phyloP scores from a whole-genome alignment of 2,329 filamentous ascomycete species.

The Penicillium sp. region DNA sequence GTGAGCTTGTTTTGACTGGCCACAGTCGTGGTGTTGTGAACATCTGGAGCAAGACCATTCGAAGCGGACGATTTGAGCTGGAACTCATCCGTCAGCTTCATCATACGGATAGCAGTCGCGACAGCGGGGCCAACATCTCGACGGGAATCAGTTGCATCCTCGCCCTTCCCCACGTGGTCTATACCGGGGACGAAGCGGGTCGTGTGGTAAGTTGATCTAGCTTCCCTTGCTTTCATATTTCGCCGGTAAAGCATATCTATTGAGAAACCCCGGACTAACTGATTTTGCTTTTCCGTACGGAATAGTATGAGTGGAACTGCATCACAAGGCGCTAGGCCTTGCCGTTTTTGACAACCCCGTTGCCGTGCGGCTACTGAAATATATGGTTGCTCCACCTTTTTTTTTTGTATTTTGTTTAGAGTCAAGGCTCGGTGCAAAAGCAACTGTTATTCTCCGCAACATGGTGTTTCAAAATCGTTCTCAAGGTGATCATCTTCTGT shows the following conservation, averaged over 20 bases:
- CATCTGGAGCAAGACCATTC: slow-evolving; percentile 63
- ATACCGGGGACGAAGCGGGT: slow-evolving; percentile 93
- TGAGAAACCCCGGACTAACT: slow-evolving; percentile 20
- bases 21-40: slow-evolving; percentile 84
- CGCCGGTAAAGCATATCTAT: background rate
- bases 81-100: slow-evolving; percentile 81
- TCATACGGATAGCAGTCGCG: slow-evolving; percentile 72
- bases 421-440: background rate
- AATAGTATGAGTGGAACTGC: slow-evolving; percentile 65
- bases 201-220: slow-evolving; percentile 71
- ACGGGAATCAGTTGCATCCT: slow-evolving; percentile 84
- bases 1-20: slow-evolving; percentile 84
- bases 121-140: slow-evolving; percentile 57
- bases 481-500: background rate
- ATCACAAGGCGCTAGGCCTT: slow-evolving; percentile 51
- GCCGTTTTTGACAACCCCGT: background rate
- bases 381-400: background rate
- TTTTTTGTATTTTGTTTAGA: background rate
- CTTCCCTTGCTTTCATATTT: background rate
- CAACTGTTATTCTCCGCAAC: background rate
- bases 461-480: background rate
- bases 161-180: slow-evolving; percentile 80
- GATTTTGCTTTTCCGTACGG: slow-evolving; percentile 1
- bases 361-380: slow-evolving; percentile 13
- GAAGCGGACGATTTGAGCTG: slow-evolving; percentile 71